Percentiles rank a stretch among this genome's conserved stretches.
Evolutionary conservation across 148 eudicot genomes (phyloP).

Genomic region (Drosera capensis): DNA sequence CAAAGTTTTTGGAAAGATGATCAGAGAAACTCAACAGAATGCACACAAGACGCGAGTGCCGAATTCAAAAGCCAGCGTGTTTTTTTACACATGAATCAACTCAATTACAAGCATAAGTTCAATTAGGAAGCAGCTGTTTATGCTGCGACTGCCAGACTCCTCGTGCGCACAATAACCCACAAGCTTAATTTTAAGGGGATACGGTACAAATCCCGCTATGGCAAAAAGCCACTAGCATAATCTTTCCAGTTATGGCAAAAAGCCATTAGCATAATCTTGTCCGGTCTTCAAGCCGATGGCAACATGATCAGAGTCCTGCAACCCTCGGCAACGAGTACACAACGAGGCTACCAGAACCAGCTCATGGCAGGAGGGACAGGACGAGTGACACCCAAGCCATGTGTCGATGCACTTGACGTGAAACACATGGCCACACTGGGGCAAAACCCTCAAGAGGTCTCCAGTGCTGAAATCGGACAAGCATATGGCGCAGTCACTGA

Average conservation of each 20-base stretch:
- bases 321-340: conserved; percentile 35
- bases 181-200: no score
- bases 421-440: conserved; percentile 50
- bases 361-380: conserved; percentile 64
- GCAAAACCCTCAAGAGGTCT: conserved; percentile 38
- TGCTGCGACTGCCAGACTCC: no score
- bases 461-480: conserved; percentile 41
- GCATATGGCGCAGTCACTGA: conserved; percentile 44
- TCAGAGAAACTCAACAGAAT: no score
- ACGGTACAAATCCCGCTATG: conserved; percentile 11
- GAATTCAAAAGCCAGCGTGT: no score
- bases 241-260: conserved; percentile 20
- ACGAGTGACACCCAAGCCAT: conserved; percentile 51
- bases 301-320: conserved; percentile 11
- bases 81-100: no score
- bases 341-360: conserved; percentile 23
- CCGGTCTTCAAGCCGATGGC: conserved; percentile 11
- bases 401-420: conserved; percentile 49
- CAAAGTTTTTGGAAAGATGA: no score
- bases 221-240: conserved; percentile 19
- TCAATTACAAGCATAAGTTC: no score
- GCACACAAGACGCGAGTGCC: no score
- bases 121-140: no score
- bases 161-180: no score
- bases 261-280: conserved; percentile 18